Evolutionary conservation across 257 asterid genomes (phyloP).

Genomic region (Salvia hispanica): DNA sequence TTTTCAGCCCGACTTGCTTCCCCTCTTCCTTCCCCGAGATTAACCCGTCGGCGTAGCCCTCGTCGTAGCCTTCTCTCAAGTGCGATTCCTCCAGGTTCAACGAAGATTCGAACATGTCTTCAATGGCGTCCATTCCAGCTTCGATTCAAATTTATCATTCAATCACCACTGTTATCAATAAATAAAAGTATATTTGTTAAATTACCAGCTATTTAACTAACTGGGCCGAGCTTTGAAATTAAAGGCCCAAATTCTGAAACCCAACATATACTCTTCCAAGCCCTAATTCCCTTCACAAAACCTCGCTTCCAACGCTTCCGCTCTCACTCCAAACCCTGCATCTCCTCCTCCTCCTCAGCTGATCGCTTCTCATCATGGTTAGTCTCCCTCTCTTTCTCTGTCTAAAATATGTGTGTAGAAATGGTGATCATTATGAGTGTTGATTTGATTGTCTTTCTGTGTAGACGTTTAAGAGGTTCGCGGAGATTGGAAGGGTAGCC

Average conservation of each 20-base stretch:
- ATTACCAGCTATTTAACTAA: too few species aligned
- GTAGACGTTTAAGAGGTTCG: constrained; percentile 94
- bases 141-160: too few species aligned
- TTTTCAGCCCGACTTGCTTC: too few species aligned
- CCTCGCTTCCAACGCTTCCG: not conserved
- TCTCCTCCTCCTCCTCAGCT: not conserved
- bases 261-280: constrained; percentile 23
- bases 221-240: not conserved
- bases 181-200: too few species aligned
- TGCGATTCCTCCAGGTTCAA: too few species aligned
- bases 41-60: too few species aligned
- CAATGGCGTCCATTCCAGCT: too few species aligned
- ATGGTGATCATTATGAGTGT: not conserved
- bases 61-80: too few species aligned
- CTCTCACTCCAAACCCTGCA: not conserved
- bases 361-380: constrained; percentile 34
- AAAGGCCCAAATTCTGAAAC: not conserved
- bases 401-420: not conserved
- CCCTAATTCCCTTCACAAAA: constrained; percentile 33
- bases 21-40: too few species aligned
- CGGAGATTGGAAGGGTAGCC: constrained; percentile 92
- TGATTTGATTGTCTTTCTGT: constrained; percentile 11
- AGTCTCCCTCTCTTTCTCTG: not conserved
- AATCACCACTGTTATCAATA: too few species aligned
- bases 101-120: too few species aligned